Percentiles rank a stretch among this genome's conserved stretches.
Evolutionary conservation across 768 basidiomycete genomes (phyloP).

Genomic region (Termitomyces sp.): DNA sequence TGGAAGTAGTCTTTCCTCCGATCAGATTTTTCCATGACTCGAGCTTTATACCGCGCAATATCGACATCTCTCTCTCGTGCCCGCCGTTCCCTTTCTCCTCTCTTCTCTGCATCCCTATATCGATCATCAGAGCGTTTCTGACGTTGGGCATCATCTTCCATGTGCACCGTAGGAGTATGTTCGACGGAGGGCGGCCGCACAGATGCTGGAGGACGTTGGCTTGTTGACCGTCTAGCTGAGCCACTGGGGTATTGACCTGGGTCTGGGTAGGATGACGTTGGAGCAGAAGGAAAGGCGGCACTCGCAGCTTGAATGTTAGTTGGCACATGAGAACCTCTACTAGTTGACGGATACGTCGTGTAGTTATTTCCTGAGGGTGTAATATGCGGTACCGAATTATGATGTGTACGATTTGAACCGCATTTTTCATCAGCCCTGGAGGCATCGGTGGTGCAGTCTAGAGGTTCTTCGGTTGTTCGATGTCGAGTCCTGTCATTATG

Average conservation of each 20-base stretch:
- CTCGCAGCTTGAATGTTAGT: not conserved
- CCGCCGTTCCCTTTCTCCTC: not conserved
- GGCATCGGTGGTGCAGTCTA: conserved; percentile 13
- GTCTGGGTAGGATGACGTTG: not conserved
- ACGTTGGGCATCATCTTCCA: not conserved
- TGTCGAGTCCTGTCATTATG: conserved; percentile 22
- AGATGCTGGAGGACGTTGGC: not conserved
- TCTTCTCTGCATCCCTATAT: not conserved
- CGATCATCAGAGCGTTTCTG: not conserved
- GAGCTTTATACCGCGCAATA: conserved; percentile 1
- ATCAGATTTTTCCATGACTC: conserved; percentile 5
- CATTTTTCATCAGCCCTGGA: conserved; percentile 22
- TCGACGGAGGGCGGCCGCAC: not conserved
- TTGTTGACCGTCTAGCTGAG: not conserved
- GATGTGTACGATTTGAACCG: conserved; percentile 22
- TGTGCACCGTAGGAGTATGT: not conserved
- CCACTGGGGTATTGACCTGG: not conserved
- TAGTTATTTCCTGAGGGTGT: conserved; percentile 6
- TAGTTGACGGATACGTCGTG: conserved; percentile 8
- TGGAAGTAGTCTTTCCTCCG: conserved; percentile 10
- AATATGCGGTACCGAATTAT: conserved; percentile 1
- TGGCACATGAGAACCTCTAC: conserved; percentile 1
- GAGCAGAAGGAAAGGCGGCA: not conserved
- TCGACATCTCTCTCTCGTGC: not conserved
- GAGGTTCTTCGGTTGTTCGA: conserved; percentile 15